phyloP scores from a whole-genome alignment of 345 rosid genomes.

The Fremontodendron californicum region DNA sequence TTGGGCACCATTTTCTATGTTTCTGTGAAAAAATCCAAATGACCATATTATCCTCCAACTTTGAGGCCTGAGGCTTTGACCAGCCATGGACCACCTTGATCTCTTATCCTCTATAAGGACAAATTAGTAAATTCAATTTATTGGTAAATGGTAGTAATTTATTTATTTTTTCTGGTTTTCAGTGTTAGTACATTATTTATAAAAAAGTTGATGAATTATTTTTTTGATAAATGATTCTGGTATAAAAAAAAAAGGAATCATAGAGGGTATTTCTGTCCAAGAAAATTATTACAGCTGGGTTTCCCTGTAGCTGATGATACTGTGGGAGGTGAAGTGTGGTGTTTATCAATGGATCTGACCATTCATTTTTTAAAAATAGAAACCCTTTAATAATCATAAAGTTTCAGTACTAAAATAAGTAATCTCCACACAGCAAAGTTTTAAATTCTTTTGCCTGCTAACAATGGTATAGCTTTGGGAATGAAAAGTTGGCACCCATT shows the following conservation, averaged over 20 bases:
- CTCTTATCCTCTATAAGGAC: not conserved
- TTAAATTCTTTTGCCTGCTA: not conserved
- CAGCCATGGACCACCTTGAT: slow-evolving; percentile 29
- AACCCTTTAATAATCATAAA: slow-evolving; percentile 27
- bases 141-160: not conserved
- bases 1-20: slow-evolving; percentile 19
- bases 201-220: not conserved
- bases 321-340: slow-evolving; percentile 17
- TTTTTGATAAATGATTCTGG: not conserved
- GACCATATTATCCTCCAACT: slow-evolving; percentile 25
- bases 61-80: slow-evolving; percentile 29
- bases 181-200: not conserved
- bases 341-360: slow-evolving; percentile 26
- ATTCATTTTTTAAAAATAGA: slow-evolving; percentile 12
- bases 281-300: slow-evolving; percentile 19
- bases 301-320: slow-evolving; percentile 11
- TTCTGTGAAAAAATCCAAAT: not conserved
- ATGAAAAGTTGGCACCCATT: not conserved
- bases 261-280: slow-evolving; percentile 22
- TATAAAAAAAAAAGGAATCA: not conserved
- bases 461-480: not conserved
- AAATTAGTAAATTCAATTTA: not conserved
- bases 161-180: not conserved
- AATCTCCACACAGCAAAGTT: not conserved
- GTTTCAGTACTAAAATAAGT: slow-evolving; percentile 18